Evolutionary conservation across 2,329 filamentous ascomycete genomes (phyloP).

Genomic region (Whalleya microplaca): DNA sequence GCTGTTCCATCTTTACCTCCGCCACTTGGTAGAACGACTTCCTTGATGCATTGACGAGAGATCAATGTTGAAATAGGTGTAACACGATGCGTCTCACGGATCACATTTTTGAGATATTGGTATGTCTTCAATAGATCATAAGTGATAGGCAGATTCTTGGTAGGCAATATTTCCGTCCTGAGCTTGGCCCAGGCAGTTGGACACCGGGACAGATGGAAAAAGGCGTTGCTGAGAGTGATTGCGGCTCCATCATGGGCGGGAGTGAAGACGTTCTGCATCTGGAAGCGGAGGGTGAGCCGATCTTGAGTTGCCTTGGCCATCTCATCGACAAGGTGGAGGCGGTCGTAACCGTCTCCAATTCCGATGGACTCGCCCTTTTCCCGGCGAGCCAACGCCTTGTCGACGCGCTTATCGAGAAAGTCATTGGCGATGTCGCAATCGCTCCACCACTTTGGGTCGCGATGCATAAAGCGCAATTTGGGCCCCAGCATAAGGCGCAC

Average conservation of each 20-base stretch:
- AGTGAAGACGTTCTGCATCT: conserved; percentile 29
- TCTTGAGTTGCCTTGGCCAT: conserved; percentile 25
- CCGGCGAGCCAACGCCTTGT: conserved; percentile 10
- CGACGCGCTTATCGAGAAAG: conserved; percentile 18
- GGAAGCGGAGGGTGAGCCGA: conserved; percentile 18
- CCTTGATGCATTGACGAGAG: conserved; percentile 11
- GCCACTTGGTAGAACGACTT: conserved; percentile 16
- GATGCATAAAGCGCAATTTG: conserved; percentile 5
- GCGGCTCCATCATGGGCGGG: conserved; percentile 27
- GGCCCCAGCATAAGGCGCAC: conserved; percentile 14
- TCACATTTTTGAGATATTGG: conserved; percentile 24
- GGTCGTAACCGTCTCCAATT: neutral
- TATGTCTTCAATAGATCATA: conserved; percentile 27
- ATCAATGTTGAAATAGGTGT: conserved; percentile 13
- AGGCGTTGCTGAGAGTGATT: conserved; percentile 25
- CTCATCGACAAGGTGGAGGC: conserved; percentile 22
- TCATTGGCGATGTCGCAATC: conserved; percentile 12
- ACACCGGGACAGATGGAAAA: conserved; percentile 30
- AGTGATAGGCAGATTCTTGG: conserved; percentile 18
- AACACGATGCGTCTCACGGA: conserved; percentile 19
- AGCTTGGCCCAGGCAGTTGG: conserved; percentile 26
- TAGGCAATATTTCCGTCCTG: conserved; percentile 20
- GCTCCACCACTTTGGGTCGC: conserved; percentile 10
- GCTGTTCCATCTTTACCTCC: conserved; percentile 16
- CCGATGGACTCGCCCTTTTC: conserved; percentile 1